Evolutionary conservation across 2,329 filamentous ascomycete genomes (phyloP), one percentile per base, ranked within the genome.

Genomic region (Beauveria medogensis): DNA sequence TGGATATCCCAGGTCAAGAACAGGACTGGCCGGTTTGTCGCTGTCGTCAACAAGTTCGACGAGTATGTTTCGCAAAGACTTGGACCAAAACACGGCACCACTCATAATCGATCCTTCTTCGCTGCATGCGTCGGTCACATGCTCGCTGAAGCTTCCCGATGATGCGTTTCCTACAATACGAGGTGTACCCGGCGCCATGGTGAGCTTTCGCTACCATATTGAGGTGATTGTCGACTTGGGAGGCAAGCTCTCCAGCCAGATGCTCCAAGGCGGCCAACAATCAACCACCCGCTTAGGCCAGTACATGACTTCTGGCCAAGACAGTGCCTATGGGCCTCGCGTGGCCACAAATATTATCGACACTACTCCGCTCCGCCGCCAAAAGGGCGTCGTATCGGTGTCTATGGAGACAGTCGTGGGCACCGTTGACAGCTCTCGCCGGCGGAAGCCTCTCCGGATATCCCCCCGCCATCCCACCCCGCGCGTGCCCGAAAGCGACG

Each of bases 151-250:
- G 66, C 84, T 97, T 3, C 94, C 94, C 0, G 91, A 96, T 64
- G 91, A 96, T 69, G 86, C 87, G 0, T 97, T 97, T 67, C 93
- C 94, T 0, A 96, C 92, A 2, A 97, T 97, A 64, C 86, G 86
- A 30, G 88, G 87, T 59, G 91, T 97, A 0, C 94, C 94, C 0
- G 92, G 93, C 3, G 88, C 90, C 40, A 94, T 97, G 87, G 94
- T 99, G 65, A 92, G 88, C 67, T 97, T 99, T 77, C 91, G 88
- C 66, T 97, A 99, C 70, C 90, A 92, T 66, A 82, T 97, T 22
- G 94, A 99, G 73, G 90, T 97, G 2, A 87, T 97, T 30, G 85
- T 97, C 24, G 94, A 99, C 70, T 80, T 97, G 0, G 92, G 94
- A 52, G 93, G 93, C 43, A 94, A 91, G 70, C 77, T 97, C 46